Evolutionary conservation across 1,284 basidiomycete genomes (phyloP).

Genomic region (Microbotryum silenes-acaulis): DNA sequence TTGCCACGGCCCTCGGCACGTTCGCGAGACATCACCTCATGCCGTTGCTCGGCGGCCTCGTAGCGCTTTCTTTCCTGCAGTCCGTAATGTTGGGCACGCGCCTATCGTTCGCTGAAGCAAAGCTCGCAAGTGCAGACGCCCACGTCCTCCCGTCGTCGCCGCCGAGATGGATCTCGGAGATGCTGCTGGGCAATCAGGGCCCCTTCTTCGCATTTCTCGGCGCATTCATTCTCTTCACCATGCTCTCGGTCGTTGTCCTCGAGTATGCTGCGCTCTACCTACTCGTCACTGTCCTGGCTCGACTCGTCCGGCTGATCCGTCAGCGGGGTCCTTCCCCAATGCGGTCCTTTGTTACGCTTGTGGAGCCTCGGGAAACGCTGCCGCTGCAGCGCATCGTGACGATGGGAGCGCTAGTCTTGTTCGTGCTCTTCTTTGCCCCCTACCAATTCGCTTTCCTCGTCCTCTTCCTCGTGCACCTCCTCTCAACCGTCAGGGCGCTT

Average conservation of each 20-base stretch:
- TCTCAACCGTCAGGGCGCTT: conserved; percentile 37
- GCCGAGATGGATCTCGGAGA: conserved; percentile 23
- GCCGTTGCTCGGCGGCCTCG: conserved; percentile 8
- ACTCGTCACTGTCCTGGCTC: conserved; percentile 9
- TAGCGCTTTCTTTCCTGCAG: conserved; percentile 15
- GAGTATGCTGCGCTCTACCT: conserved; percentile 14
- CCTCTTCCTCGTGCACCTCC: conserved; percentile 65
- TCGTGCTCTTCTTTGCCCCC: conserved; percentile 67
- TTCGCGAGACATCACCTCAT: conserved; percentile 12
- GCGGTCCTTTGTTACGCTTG: neutral
- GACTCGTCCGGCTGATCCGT: neutral
- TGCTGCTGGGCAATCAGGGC: conserved; percentile 28
- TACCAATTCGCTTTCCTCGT: conserved; percentile 85
- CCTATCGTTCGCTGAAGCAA: neutral
- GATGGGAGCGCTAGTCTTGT: conserved; percentile 53
- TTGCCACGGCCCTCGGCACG: conserved; percentile 11
- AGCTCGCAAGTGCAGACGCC: no score
- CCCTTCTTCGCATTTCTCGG: conserved; percentile 18
- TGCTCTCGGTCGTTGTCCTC: conserved; percentile 10
- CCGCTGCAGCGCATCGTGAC: conserved; percentile 46
- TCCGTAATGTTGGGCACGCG: conserved; percentile 12
- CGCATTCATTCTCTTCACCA: conserved; percentile 19
- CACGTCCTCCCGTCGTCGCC: neutral
- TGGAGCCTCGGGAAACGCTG: conserved; percentile 10
- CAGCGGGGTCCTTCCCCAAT: neutral